Conservation (phyloP, 139 green algal species). For the Chlamydomonas sphaeroides region DNA sequence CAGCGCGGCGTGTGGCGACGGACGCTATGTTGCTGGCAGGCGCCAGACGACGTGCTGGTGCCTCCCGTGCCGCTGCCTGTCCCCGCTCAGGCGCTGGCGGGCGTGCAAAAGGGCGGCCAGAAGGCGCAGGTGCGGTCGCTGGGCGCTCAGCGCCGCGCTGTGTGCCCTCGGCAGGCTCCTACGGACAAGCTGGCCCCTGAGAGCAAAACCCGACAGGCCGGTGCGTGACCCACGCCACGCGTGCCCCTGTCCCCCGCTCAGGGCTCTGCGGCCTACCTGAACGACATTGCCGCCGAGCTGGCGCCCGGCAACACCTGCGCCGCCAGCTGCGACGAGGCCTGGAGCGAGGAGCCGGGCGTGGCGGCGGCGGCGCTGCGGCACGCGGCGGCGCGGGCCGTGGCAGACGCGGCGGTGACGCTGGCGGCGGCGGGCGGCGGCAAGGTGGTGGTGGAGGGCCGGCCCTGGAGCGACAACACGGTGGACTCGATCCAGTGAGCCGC, state of each 20-base stretch:
- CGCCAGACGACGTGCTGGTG: no score
- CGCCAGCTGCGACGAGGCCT: constrained; percentile 34
- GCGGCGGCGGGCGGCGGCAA: constrained; percentile 47
- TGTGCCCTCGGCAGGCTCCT: no score
- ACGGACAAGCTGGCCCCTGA: no score
- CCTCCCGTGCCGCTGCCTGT: no score
- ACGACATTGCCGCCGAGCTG: constrained; percentile 33
- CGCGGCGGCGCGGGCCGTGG: constrained; percentile 48
- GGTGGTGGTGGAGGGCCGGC: constrained; percentile 75
- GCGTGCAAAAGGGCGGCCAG: no score
- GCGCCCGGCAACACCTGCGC: constrained; percentile 36
- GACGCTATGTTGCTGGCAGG: no score
- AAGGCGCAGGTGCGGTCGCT: no score
- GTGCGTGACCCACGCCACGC: no score
- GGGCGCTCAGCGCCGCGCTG: no score
- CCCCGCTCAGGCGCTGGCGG: constrained; percentile 50
- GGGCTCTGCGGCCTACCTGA: constrained; percentile 74
- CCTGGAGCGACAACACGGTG: constrained; percentile 83
- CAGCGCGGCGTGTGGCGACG: no score
- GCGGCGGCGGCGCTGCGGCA: constrained; percentile 59
- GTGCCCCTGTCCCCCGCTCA: no score
- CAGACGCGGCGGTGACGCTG: constrained; percentile 36
- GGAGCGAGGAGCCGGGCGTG: constrained; percentile 9
- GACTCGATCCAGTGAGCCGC: constrained; percentile 70
- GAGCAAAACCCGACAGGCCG: no score